Percentiles rank a stretch among this genome's conserved stretches.
Evolutionary conservation across 73 alveolate genomes (phyloP).

Genomic region (Stentor coeruleus): DNA sequence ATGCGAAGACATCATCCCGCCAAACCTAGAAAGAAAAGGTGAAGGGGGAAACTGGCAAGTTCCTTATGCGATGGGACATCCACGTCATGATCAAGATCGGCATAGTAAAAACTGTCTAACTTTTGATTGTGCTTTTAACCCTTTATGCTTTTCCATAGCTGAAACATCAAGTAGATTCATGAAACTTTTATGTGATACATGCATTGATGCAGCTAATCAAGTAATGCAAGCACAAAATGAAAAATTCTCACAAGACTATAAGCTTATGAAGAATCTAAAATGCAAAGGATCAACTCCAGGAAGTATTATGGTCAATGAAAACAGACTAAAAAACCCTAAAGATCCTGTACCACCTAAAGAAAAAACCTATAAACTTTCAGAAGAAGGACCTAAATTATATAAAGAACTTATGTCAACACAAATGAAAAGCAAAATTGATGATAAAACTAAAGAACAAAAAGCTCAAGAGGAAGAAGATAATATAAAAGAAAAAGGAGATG

Average conservation of each 20-base stretch:
- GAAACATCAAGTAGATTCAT: constrained; percentile 54
- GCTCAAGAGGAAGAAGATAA: constrained; percentile 59
- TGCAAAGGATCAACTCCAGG: constrained; percentile 93
- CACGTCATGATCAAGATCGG: constrained; percentile 88
- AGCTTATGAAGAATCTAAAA: constrained; percentile 84
- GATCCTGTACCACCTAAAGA: constrained; percentile 38
- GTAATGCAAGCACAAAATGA: constrained; percentile 85
- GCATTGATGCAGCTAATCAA: constrained; percentile 76
- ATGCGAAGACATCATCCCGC: constrained; percentile 79
- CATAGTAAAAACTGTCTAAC: constrained; percentile 85
- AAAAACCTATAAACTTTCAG: constrained; percentile 42
- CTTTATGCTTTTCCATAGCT: constrained; percentile 63
- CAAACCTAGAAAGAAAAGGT: constrained; percentile 59
- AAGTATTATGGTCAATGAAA: constrained; percentile 56
- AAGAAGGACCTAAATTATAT: constrained; percentile 65
- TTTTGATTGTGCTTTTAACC: constrained; percentile 85
- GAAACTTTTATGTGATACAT: constrained; percentile 84
- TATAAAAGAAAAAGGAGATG: constrained; percentile 49
- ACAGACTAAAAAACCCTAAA: constrained; percentile 57
- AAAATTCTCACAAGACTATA: constrained; percentile 85
- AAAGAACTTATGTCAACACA: constrained; percentile 63
- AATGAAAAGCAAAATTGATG: constrained; percentile 40
- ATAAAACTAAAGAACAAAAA: constrained; percentile 33
- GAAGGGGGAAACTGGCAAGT: constrained; percentile 87
- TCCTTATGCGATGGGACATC: constrained; percentile 89